A percentile compares a stretch with the other conserved stretches of the same genome.
These are phyloP conservation scores for Penicillium samsonianum DNA, from an alignment of 495 filamentous ascomycete species.

Conservation along the genomic window DNA sequence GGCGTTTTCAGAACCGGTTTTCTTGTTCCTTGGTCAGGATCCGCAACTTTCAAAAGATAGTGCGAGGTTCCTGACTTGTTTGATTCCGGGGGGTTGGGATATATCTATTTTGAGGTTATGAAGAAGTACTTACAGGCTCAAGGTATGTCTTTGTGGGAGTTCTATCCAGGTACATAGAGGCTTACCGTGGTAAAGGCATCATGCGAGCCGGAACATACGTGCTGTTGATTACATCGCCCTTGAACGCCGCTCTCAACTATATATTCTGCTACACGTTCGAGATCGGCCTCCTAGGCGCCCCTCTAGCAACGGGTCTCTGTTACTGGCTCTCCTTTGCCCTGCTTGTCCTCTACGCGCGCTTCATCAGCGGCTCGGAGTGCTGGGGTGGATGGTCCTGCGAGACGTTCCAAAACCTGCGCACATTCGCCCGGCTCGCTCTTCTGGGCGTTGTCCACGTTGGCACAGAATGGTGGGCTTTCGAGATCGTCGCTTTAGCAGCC, in stretches of 20 bases:
- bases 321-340: constrained; percentile 87
- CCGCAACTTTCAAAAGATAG: constrained; percentile 74
- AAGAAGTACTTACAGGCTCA: constrained; percentile 95
- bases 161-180: neutral
- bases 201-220: constrained; percentile 89
- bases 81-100: constrained; percentile 88
- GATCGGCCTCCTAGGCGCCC: constrained; percentile 75
- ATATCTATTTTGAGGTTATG: constrained; percentile 88
- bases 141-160: constrained; percentile 48
- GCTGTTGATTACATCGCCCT: constrained; percentile 76
- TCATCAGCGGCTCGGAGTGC: constrained; percentile 70
- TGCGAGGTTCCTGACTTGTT: constrained; percentile 70
- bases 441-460: constrained; percentile 87
- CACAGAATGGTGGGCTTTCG: constrained; percentile 96
- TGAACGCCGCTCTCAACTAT: constrained; percentile 77
- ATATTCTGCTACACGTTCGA: constrained; percentile 73
- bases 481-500: constrained; percentile 90
- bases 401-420: constrained; percentile 64
- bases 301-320: constrained; percentile 77
- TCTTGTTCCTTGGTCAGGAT: constrained; percentile 76
- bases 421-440: constrained; percentile 74
- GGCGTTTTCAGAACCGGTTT: constrained; percentile 75
- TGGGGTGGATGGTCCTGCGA: constrained; percentile 80
- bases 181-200: constrained; percentile 56
- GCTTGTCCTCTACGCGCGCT: constrained; percentile 73